Base-by-base conservation (phyloP, 805 yeast genomes). In the Saccharomycopsis amapae region DNA sequence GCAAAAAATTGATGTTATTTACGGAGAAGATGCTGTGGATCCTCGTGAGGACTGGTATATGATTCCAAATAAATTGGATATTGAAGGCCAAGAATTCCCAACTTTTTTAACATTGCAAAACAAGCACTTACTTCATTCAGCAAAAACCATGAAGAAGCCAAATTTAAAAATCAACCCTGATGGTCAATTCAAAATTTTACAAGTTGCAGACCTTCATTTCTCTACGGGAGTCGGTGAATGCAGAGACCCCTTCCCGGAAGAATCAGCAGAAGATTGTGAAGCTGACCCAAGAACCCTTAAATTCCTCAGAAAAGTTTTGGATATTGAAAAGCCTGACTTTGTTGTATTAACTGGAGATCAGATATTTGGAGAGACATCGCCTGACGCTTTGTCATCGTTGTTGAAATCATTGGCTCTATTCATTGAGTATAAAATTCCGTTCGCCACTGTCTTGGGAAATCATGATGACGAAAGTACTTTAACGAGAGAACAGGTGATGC, bases 301-400 rank as follows among this genome's bases (percentile, higher is more conserved):
- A 4, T 87, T 89, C 56, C 57, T 90, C 7, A 67, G 76, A 5
- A 60, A 60, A 18, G 83, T 85, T 0, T 63, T 90, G 38, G 89
- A 85, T 45, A 49, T 71, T 1, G 97, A 93, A 60, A 61, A 71
- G 28, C 97, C 98, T 0, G 89, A 93, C 58, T 61, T 89, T 23
- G 93, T 87, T 0, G 86, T 88, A 0, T 67, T 87, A 47, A 80
- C 96, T 0, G 98, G 98, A 5, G 98, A 90, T 64, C 96, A 87
- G 61, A 72, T 90, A 1, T 85, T 77, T 72, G 97, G 97, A 2
- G 79, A 75, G 34, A 72, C 68, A 38, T 71, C 85, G 0, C 87
- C 85, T 6, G 97, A 90, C 58, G 72, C 96, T 0, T 81, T 81
- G 54, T 79, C 95, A 0, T 78, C 96, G 0, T 55, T 87, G n/a